Conservation (phyloP, 345 rosid species). For the Salix purpurea region DNA sequence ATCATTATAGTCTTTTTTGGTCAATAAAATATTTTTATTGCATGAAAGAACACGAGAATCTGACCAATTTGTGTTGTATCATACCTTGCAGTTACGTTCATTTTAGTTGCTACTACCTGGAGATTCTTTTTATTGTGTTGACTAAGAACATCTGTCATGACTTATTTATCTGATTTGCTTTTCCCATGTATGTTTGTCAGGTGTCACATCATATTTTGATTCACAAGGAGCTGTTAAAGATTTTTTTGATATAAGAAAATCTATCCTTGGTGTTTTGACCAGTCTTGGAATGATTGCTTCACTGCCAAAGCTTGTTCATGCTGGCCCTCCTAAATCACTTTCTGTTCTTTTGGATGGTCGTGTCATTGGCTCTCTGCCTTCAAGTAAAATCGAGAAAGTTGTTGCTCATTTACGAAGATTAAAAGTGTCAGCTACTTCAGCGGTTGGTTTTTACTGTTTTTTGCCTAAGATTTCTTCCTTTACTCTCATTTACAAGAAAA, state of each 20-base stretch:
- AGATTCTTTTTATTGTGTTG: no score
- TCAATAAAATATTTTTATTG: no score
- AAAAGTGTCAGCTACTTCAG: conserved; percentile 71
- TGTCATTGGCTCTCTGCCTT: conserved; percentile 62
- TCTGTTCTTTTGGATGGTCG: conserved; percentile 89
- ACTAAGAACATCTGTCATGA: no score
- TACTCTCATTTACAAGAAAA: conserved; percentile 10
- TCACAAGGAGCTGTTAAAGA: conserved; percentile 66
- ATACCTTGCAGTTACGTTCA: no score
- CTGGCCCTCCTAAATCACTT: conserved; percentile 81
- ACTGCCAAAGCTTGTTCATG: conserved; percentile 69
- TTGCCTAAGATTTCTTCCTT: neutral
- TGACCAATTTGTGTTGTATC: no score
- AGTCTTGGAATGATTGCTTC: conserved; percentile 78
- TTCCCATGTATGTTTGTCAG: conserved; percentile 36
- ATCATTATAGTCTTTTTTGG: no score
- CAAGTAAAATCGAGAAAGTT: conserved; percentile 53
- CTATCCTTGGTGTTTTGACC: conserved; percentile 63
- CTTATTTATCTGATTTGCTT: neutral
- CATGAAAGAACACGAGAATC: no score
- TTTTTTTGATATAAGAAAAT: conserved; percentile 56
- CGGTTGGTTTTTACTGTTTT: conserved; percentile 39
- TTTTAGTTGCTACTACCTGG: no score
- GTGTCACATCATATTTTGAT: conserved; percentile 77
- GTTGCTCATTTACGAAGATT: conserved; percentile 74